A percentile compares a stretch with the other conserved stretches of the same genome.
These are phyloP conservation scores for Arachnomyces sp. DNA, from an alignment of 2,329 filamentous ascomycete genomes.

Conservation along the genomic window DNA sequence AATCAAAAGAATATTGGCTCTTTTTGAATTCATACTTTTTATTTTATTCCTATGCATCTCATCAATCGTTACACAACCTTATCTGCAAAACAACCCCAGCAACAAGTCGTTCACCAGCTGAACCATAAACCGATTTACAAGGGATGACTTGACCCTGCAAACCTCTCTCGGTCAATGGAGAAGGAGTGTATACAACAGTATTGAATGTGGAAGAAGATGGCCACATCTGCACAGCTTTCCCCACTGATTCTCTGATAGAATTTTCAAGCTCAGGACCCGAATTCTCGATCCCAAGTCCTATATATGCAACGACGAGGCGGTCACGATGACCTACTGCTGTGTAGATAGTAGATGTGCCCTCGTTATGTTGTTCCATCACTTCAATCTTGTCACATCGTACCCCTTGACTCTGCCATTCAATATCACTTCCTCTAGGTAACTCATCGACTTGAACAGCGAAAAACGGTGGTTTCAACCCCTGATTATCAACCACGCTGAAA, in stretches of 20 bases:
- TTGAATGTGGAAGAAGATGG: conserved; percentile 14
- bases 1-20: conserved; percentile 8
- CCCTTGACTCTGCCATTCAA: conserved; percentile 80
- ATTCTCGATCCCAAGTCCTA: conserved; percentile 22
- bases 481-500: conserved; percentile 19
- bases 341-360: conserved; percentile 15
- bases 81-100: conserved; percentile 30
- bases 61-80: conserved; percentile 5
- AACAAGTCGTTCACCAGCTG: conserved; percentile 23
- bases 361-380: conserved; percentile 13
- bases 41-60: not conserved
- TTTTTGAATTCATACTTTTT: conserved; percentile 4
- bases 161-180: conserved; percentile 14
- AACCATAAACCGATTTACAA: conserved; percentile 35
- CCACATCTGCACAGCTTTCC: conserved; percentile 10
- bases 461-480: conserved; percentile 51
- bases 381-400: conserved; percentile 34
- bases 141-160: conserved; percentile 34
- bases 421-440: conserved; percentile 62
- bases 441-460: conserved; percentile 69
- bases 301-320: conserved; percentile 20
- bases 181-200: conserved; percentile 29
- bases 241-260: conserved; percentile 19
- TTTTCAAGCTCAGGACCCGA: conserved; percentile 15
- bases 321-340: conserved; percentile 14